Evolutionary conservation across 352 stramenopile genomes (phyloP).

Genomic region (Salisapilia sapeloensis): DNA sequence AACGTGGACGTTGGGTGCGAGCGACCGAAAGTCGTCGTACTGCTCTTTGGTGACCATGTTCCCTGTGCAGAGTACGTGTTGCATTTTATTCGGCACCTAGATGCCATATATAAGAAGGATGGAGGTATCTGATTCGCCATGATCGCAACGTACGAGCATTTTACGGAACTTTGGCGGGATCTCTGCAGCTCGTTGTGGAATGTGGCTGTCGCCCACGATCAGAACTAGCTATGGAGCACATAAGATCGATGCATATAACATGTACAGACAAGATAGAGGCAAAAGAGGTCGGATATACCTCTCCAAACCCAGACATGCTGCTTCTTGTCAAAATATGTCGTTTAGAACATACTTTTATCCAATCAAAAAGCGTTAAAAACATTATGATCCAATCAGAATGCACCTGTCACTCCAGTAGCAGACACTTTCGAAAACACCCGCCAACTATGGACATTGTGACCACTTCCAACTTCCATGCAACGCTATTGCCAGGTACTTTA

Average conservation of each 20-base stretch:
- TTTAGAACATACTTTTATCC: no score
- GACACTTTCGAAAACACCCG: no score
- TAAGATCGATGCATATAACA: no score
- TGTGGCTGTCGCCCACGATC: slow-evolving; percentile 94
- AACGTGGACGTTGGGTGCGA: slow-evolving; percentile 94
- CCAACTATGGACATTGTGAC: slow-evolving; percentile 67
- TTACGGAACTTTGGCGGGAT: slow-evolving; percentile 96
- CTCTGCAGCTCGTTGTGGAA: slow-evolving; percentile 84
- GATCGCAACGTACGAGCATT: slow-evolving; percentile 37
- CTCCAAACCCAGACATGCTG: no score
- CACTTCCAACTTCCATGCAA: slow-evolving; percentile 82
- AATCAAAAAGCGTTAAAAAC: no score
- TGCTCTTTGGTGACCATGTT: slow-evolving; percentile 93
- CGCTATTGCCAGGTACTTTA: slow-evolving; percentile 48
- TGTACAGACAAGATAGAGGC: no score
- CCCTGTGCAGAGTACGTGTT: slow-evolving; percentile 96
- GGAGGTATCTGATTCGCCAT: background rate
- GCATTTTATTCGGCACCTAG: slow-evolving; percentile 95
- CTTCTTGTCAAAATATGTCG: no score
- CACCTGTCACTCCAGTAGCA: no score
- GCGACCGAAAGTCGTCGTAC: slow-evolving; percentile 87
- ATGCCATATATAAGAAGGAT: slow-evolving; percentile 5
- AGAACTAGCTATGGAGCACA: slow-evolving; percentile 85
- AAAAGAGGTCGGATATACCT: no score
- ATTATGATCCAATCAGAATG: no score